A percentile compares a stretch with the other conserved stretches of the same genome.
phyloP scores from a whole-genome alignment of 192 early-diverging fungal genomes.

The Podila epigama region DNA sequence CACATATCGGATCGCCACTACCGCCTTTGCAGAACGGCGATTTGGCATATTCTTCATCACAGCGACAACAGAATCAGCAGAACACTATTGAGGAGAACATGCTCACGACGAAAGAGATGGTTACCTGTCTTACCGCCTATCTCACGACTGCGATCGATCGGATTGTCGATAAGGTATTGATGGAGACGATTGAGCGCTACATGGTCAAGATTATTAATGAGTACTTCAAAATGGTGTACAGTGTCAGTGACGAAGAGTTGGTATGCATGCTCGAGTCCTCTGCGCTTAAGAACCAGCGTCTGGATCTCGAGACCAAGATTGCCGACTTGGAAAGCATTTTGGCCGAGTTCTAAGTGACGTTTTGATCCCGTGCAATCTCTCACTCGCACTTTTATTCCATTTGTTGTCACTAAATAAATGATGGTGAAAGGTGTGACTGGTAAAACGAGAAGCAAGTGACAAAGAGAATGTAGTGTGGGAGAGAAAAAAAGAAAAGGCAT shows the following conservation, averaged over 20 bases:
- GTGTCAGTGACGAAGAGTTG: conserved; percentile 1
- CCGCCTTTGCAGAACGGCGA: background rate
- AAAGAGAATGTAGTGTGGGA: too few species aligned
- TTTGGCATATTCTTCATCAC: too few species aligned
- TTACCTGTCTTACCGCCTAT: conserved; percentile 1
- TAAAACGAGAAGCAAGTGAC: too few species aligned
- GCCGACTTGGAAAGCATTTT: background rate
- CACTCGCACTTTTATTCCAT: too few species aligned
- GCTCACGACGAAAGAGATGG: background rate
- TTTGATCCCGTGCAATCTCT: background rate
- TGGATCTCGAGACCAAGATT: background rate
- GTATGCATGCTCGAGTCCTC: conserved; percentile 11
- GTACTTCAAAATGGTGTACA: background rate
- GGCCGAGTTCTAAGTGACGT: background rate
- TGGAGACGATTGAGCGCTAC: conserved; percentile 16
- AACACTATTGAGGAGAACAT: background rate
- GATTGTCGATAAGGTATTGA: conserved; percentile 12
- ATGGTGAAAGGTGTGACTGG: too few species aligned
- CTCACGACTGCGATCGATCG: conserved; percentile 2
- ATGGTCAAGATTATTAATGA: background rate
- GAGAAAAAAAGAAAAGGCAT: too few species aligned
- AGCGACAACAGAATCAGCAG: background rate
- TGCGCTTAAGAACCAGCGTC: background rate
- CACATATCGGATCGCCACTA: background rate
- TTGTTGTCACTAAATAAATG: too few species aligned